Evolutionary conservation across 352 stramenopile genomes (phyloP), one percentile per base, ranked within the genome.

Genomic region (Globisporangium apiculatum): DNA sequence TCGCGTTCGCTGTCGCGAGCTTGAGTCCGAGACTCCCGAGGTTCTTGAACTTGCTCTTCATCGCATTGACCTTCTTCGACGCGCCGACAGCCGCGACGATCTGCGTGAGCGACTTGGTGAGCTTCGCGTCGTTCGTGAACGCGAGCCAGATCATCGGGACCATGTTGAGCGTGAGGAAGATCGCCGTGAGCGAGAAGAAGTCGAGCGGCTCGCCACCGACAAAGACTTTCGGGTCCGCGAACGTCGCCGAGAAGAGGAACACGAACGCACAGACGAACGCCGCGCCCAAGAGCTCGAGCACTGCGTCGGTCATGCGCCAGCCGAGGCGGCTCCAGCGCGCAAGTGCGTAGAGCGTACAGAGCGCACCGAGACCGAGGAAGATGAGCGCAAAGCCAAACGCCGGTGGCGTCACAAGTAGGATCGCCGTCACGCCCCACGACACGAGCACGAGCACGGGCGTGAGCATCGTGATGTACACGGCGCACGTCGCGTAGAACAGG

Each of bases 91-190:
- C 76, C 5, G 83, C 76, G n/a, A 92, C 61, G 14, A 95, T 82
- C 51, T 93, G 80, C 3, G 79, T 71, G 43, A 95, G 73, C 31
- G 83, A 93, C 57, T 93, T 95, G 17, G 76, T 82, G 12, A 95
- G 62, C 68, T 95, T 90, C 7, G 74, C 71, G 61, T 97, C 87
- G 60, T 96, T 96, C 0, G 84, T 90, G 64, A 97, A 96, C 6
- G 83, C 84, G 43, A 97, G 79, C 77, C 84, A 95, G n/a, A 96
- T 80, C 65, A 96, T 86, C 7, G 86, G 83, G 71, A 94, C 84
- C 83, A 95, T 91, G 62, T 94, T 93, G 51, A 94, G 73, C 18
- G 86, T 91, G 10, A 94, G 66, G 48, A 89, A 92, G 43, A 94
- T 86, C 40, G 71, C 66, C 15, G 78, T 91, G 46, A 95, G 62